Base-by-base conservation (phyloP, 352 stramenopile genomes). In the Pythium pectinolyticum region DNA sequence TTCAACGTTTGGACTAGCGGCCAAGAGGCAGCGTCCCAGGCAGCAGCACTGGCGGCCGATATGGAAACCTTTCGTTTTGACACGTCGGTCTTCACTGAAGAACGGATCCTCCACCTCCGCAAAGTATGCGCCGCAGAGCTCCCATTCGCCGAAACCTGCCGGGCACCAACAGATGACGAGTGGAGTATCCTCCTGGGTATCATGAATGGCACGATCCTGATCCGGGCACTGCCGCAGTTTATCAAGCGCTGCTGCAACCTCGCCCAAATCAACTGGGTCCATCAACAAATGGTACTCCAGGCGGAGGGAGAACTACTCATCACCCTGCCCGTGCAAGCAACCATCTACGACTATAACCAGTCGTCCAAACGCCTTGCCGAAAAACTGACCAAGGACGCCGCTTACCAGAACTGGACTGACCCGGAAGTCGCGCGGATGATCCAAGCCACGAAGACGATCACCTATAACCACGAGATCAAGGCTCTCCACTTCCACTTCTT, bases 241-340 rank as follows among this genome's bases (percentile, higher is more conserved):
- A 34, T 69, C 7, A 69, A 69, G 20, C 25, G 61, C 1, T 69
- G 61, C 24, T 63, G 61, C 24, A 54, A 30, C 1, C 3, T 69
- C 2, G 19, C 6, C 2, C 52, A 59, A 28, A 30, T 69, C 9
- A 19, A 28, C 2, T 55, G 52, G 54, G 35, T 69, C 28, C 46
- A 61, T 17, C 4, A 45, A 0, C 3, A 58, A 25, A 69, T 59
- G n/a, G 19, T 52, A 0, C 0, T n/a, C 1, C 30, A 27, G 0
- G 61, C 43, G 0, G 61, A 69, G 30, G 61, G 61, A 2, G 61
- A 69, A 17, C 54, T 69, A 1, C 54, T 14, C 1, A 39, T 20
- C 2, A 0, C 5, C 5, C 25, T 69, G 0, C 53, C 53, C 2
- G 2, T 11, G 1, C 3, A 19, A 11, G 22, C 30, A 7, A 63